Evolutionary conservation across 208 protist species (phyloP), one percentile per base, ranked within the genome.

Genomic region (Trichomonas vaginalis): DNA sequence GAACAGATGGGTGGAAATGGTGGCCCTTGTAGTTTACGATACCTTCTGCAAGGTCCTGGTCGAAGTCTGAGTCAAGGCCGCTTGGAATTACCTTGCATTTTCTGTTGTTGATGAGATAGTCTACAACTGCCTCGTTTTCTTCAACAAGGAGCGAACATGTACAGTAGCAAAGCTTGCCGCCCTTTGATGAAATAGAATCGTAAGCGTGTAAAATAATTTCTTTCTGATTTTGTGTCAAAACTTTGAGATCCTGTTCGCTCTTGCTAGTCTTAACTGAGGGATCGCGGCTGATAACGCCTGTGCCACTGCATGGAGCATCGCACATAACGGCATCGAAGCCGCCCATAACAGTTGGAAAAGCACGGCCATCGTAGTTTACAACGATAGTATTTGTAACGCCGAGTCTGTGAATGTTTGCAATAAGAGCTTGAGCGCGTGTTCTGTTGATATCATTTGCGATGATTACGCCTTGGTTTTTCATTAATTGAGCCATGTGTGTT

Each of bases 261-360:
- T 95, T 96, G 21, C n/a, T 95, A 9, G 97, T 97, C 96, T 99
- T 99, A 96, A 99, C 98, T 48, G 97, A 98, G 70, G 98, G 98
- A 96, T 99, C 99, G 46, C 98, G 98, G 1, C 98, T 98, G 96
- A 99, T 99, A 96, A 99, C 99, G 92, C 99, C 99, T 0, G 98
- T 98, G 96, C 99, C 99, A 42, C 98, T 98, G 97, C 99, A 99
- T 17, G 99, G 99, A 21, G 99, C 99, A 97, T 99, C 99, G 0
- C 99, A 97, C 17, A 99, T 97, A 15, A 98, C 96, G 35, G 98
- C 95, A 87, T 98, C 98, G 95, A 99, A 98, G 17, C 35, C 49
- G 27, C 80, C n/a, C 62, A 96, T 95, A 1, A 83, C 15, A 23
- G 49, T 12, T n/a, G 46, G 42, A 14, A 96, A 86, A 46, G 82